Conservation (phyloP, 345 rosid genomes). For the Eucalyptus melliodora region DNA sequence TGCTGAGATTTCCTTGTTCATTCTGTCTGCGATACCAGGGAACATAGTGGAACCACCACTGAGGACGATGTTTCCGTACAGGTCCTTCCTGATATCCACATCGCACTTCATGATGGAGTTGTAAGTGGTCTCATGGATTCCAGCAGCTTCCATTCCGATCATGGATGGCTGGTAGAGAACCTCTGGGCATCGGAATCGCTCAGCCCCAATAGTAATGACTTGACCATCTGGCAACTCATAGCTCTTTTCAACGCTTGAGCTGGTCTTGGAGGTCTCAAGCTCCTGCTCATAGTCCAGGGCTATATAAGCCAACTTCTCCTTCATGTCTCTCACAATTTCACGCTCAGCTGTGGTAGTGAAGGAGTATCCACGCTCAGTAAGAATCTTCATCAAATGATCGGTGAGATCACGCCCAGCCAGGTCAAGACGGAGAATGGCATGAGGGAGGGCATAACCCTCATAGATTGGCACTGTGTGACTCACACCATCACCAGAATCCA, state of each 20-base stretch:
- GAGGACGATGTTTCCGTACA: slow-evolving; percentile 61
- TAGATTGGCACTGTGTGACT: slow-evolving; percentile 70
- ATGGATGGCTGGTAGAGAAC: slow-evolving; percentile 58
- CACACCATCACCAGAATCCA: slow-evolving; percentile 73
- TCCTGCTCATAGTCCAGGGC: slow-evolving; percentile 64
- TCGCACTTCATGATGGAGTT: slow-evolving; percentile 69
- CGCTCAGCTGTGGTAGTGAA: slow-evolving; percentile 72
- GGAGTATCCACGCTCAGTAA: slow-evolving; percentile 71
- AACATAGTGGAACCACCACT: slow-evolving; percentile 76
- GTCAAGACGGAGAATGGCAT: slow-evolving; percentile 62
- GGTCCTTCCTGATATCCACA: slow-evolving; percentile 60
- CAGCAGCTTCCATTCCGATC: slow-evolving; percentile 66
- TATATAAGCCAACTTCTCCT: slow-evolving; percentile 55
- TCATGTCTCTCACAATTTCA: slow-evolving; percentile 65
- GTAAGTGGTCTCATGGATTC: slow-evolving; percentile 64
- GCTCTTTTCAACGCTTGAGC: slow-evolving; percentile 59
- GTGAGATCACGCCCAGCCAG: slow-evolving; percentile 69
- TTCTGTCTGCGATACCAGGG: slow-evolving; percentile 60
- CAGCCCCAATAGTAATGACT: slow-evolving; percentile 61
- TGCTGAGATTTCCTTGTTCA: slow-evolving; percentile 66
- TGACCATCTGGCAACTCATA: slow-evolving; percentile 65
- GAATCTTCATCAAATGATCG: slow-evolving; percentile 54
- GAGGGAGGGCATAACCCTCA: slow-evolving; percentile 64
- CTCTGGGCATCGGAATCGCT: slow-evolving; percentile 60
- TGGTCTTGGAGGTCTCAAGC: slow-evolving; percentile 43